A percentile compares a stretch with the other conserved stretches of the same genome.
Conservation (phyloP, 257 asterid species). For the Osmanthus fragrans region DNA sequence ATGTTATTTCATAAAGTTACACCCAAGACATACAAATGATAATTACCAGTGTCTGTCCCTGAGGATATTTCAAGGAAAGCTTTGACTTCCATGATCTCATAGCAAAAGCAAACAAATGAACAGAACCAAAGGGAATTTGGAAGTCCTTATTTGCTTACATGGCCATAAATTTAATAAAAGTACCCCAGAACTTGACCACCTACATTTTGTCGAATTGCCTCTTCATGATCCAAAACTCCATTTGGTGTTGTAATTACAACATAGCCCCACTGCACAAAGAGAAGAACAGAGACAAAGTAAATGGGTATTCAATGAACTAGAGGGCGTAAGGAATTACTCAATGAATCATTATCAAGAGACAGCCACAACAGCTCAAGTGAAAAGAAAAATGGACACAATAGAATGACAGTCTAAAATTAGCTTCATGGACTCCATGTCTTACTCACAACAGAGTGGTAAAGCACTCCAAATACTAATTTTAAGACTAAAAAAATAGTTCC, state of each 20-base stretch:
- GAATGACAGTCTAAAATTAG: no score
- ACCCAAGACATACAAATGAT: not conserved
- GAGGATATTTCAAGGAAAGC: not conserved
- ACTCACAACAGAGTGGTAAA: not conserved
- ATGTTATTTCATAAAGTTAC: not conserved
- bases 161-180: conserved; percentile 52
- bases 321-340: not conserved
- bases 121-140: conserved; percentile 9
- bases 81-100: conserved; percentile 4
- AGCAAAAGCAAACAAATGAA: not conserved
- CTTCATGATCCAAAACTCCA: conserved; percentile 95
- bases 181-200: conserved; percentile 98
- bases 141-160: conserved; percentile 11
- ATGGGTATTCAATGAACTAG: not conserved
- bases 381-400: not conserved
- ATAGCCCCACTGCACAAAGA: conserved; percentile 90
- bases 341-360: conserved; percentile 1
- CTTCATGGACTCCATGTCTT: no score
- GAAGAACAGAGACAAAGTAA: conserved; percentile 2
- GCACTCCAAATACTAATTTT: not conserved
- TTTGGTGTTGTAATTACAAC: conserved; percentile 93
- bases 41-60: no score
- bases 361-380: not conserved
- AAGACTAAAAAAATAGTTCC: not conserved
- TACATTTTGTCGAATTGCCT: conserved; percentile 77